Conservation (phyloP, 140 eudicot species). For the Ambrosia hybrid region DNA sequence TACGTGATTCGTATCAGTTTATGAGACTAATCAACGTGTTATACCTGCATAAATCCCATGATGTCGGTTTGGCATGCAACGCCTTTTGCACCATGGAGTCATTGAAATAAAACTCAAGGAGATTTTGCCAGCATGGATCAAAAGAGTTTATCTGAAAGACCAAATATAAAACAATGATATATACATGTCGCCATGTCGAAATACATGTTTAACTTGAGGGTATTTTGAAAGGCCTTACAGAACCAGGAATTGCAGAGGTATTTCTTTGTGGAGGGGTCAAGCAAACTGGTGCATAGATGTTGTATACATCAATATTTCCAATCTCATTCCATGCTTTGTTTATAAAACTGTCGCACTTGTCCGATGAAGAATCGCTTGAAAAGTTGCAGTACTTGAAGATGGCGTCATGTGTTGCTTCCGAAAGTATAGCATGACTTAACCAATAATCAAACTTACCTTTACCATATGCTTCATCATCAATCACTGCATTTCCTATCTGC, state of each 20-base stretch:
- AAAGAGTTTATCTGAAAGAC: conserved; percentile 26
- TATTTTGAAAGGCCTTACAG: conserved; percentile 22
- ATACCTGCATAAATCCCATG: conserved; percentile 38
- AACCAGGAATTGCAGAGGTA: conserved; percentile 23
- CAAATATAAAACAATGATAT: not conserved
- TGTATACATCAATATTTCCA: conserved; percentile 20
- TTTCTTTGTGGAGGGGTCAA: not conserved
- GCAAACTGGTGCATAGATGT: conserved; percentile 39
- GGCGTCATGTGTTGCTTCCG: conserved; percentile 34
- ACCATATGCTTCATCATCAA: conserved; percentile 13
- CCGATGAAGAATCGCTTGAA: conserved; percentile 6
- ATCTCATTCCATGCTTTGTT: conserved; percentile 18
- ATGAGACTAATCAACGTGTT: not conserved
- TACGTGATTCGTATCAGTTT: not conserved
- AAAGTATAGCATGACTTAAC: conserved; percentile 35
- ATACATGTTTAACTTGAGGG: too few relatives aligned
- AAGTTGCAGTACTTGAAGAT: conserved; percentile 22
- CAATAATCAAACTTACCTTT: conserved; percentile 31
- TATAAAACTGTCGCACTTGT: not conserved
- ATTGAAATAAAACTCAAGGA: conserved; percentile 23
- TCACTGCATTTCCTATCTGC: conserved; percentile 42
- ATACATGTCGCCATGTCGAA: too few relatives aligned
- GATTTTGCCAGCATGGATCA: conserved; percentile 28
- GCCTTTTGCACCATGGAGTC: conserved; percentile 30
- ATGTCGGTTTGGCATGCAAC: conserved; percentile 32